Evolutionary conservation across 2,329 filamentous ascomycete genomes (phyloP).

Genomic region (Sporothrix mexicana): DNA sequence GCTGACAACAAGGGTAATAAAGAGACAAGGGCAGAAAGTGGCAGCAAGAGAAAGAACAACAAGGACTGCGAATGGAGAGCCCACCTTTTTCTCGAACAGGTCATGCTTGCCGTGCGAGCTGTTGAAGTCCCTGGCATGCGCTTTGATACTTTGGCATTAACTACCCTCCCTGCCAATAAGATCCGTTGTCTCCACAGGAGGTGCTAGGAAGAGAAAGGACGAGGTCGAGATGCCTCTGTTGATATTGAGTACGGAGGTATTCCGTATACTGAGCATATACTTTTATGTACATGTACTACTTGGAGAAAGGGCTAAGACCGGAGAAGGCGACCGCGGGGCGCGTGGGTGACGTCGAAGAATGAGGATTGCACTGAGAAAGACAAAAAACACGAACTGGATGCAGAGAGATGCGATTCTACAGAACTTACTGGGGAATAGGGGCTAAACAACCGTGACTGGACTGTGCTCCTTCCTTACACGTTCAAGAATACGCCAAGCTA

Average conservation of each 20-base stretch:
- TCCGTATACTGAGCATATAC: no score
- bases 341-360: background rate
- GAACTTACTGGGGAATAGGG: background rate
- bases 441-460: background rate
- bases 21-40: no score
- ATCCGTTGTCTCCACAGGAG: background rate
- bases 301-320: no score
- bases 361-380: background rate
- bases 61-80: background rate
- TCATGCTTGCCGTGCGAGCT: background rate
- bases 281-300: no score
- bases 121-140: slow-evolving; percentile 16
- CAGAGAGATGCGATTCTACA: background rate
- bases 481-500: background rate
- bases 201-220: background rate
- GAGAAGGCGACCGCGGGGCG: background rate
- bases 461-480: background rate
- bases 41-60: background rate
- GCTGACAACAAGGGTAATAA: background rate
- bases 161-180: background rate
- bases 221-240: background rate
- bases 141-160: slow-evolving; percentile 26
- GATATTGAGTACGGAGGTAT: background rate
- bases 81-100: slow-evolving; percentile 10
- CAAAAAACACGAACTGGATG: background rate